phyloP scores from a whole-genome alignment of 805 yeast genomes.

The Candida pini region DNA sequence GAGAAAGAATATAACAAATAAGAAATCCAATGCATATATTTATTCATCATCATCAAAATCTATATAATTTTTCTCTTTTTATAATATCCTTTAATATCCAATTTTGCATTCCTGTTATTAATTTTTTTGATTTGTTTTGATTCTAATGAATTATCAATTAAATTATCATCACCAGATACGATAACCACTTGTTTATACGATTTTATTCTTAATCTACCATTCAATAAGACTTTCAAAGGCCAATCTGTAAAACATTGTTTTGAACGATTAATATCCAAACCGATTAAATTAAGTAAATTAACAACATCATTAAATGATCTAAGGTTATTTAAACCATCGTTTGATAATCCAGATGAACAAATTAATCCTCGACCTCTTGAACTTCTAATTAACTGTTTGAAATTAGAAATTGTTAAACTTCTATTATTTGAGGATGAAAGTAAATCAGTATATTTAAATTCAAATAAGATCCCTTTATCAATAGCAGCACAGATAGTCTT shows the following conservation, averaged over 20 bases:
- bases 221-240: slow-evolving; percentile 61
- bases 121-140: slow-evolving; percentile 9
- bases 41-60: slow-evolving; percentile 1
- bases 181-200: slow-evolving; percentile 74
- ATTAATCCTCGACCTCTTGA: slow-evolving; percentile 76
- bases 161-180: slow-evolving; percentile 43
- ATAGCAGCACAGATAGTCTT: slow-evolving; percentile 80
- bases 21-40: slow-evolving; percentile 12
- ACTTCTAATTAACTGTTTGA: slow-evolving; percentile 71
- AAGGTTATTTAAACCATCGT: slow-evolving; percentile 37
- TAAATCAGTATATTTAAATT: slow-evolving; percentile 61
- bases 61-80: slow-evolving; percentile 13
- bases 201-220: slow-evolving; percentile 66
- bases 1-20: slow-evolving; percentile 1
- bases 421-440: slow-evolving; percentile 30
- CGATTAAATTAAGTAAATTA: slow-evolving; percentile 61
- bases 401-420: slow-evolving; percentile 63
- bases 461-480: slow-evolving; percentile 77
- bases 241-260: slow-evolving; percentile 51
- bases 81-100: slow-evolving; percentile 14
- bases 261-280: slow-evolving; percentile 61
- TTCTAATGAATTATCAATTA: slow-evolving; percentile 24
- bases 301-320: slow-evolving; percentile 66
- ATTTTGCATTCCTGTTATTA: slow-evolving; percentile 11
- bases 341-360: slow-evolving; percentile 67